These are phyloP conservation scores for Mycena galopus DNA, from an alignment of 768 basidiomycete species.

Conservation along the genomic window DNA sequence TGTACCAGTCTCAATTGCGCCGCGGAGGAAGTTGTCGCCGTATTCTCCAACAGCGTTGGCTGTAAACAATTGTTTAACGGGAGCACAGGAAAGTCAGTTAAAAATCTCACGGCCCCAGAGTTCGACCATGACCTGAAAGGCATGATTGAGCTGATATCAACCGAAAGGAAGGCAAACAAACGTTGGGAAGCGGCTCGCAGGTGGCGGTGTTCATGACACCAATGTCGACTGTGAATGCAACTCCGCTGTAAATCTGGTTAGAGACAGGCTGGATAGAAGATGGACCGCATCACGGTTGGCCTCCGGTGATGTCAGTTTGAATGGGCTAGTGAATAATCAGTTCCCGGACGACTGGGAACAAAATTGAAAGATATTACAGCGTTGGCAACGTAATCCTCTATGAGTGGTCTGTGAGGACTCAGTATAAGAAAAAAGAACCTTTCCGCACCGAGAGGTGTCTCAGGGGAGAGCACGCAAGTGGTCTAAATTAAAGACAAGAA, in stretches of 20 bases:
- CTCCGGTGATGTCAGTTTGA: slow-evolving; percentile 44
- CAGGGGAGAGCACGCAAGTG: slow-evolving; percentile 42
- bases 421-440: not conserved
- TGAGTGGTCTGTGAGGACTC: not conserved
- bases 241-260: slow-evolving; percentile 42
- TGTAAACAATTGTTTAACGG: slow-evolving; percentile 15
- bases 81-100: not conserved
- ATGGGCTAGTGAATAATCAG: slow-evolving; percentile 33
- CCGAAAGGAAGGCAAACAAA: not conserved
- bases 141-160: not conserved
- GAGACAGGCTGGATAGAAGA: not conserved
- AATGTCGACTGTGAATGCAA: slow-evolving; percentile 53
- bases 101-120: slow-evolving; percentile 46
- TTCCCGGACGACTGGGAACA: not conserved
- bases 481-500: slow-evolving; percentile 24
- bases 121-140: slow-evolving; percentile 51
- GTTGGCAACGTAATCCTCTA: slow-evolving; percentile 37
- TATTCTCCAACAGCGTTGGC: slow-evolving; percentile 54
- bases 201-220: slow-evolving; percentile 55
- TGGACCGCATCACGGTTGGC: slow-evolving; percentile 41
- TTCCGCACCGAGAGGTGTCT: slow-evolving; percentile 33
- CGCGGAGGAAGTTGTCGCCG: slow-evolving; percentile 49
- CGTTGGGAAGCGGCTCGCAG: slow-evolving; percentile 52
- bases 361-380: slow-evolving; percentile 13
- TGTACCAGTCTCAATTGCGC: slow-evolving; percentile 38